phyloP scores from a whole-genome alignment of 2,329 filamentous ascomycete species.

The Amauroascus niger region DNA sequence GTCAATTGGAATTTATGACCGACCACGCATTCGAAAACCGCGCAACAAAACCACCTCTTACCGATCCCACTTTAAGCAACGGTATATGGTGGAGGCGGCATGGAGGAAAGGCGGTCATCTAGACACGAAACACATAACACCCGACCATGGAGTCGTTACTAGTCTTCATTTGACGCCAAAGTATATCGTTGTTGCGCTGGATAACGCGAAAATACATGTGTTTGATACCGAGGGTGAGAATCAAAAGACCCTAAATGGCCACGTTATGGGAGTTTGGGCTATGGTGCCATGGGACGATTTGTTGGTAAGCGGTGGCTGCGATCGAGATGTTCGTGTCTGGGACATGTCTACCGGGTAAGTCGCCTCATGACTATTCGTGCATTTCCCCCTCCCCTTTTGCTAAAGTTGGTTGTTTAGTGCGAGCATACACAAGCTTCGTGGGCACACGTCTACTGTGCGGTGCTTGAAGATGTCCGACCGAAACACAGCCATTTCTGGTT shows the following conservation, averaged over 20 bases:
- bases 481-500: constrained; percentile 91
- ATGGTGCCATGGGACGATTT: constrained; percentile 98
- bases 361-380: not conserved
- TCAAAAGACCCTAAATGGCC: constrained; percentile 80
- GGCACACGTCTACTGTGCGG: constrained; percentile 91
- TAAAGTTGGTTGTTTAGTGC: constrained; percentile 41
- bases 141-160: constrained; percentile 93
- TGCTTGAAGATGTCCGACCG: constrained; percentile 96
- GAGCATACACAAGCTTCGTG: constrained; percentile 73
- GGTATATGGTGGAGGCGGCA: constrained; percentile 92
- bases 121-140: constrained; percentile 78
- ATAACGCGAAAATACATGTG: constrained; percentile 97
- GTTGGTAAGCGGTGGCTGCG: constrained; percentile 89
- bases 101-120: constrained; percentile 88
- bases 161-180: constrained; percentile 88
- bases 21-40: constrained; percentile 28
- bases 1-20: not conserved
- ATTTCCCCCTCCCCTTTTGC: not conserved
- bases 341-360: constrained; percentile 79
- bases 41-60: constrained; percentile 68
- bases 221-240: constrained; percentile 86
- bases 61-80: constrained; percentile 94
- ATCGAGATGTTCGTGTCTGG: constrained; percentile 94
- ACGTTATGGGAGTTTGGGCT: constrained; percentile 99
- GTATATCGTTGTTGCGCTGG: constrained; percentile 93